phyloP scores from a whole-genome alignment of 2,329 filamentous ascomycete species.

The Aspergillus ruber region DNA sequence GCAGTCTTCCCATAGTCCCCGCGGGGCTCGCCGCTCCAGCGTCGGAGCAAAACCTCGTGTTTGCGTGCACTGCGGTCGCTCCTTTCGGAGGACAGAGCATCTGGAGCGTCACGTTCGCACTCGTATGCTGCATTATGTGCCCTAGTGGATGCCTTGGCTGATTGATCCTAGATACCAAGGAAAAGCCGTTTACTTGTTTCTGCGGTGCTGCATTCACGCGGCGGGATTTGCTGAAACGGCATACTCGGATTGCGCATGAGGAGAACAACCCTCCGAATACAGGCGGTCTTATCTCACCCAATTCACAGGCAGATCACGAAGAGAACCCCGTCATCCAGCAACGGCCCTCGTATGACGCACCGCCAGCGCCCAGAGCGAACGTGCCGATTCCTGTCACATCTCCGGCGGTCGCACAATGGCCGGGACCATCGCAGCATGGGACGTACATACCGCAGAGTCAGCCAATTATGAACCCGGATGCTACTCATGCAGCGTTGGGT shows the following conservation, averaged over 20 bases:
- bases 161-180: constrained; percentile 25
- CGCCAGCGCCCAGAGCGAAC: constrained; percentile 12
- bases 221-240: constrained; percentile 29
- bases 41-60: constrained; percentile 24
- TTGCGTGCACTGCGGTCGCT: constrained; percentile 28
- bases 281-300: constrained; percentile 21
- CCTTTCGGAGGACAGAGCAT: constrained; percentile 29
- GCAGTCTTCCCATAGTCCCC: constrained; percentile 21
- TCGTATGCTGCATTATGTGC: constrained; percentile 15
- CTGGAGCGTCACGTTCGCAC: constrained; percentile 32
- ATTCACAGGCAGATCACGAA: constrained; percentile 19
- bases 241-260: constrained; percentile 28
- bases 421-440: constrained; percentile 15
- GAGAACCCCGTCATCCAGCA: constrained; percentile 6
- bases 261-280: constrained; percentile 5
- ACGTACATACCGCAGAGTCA: constrained; percentile 21
- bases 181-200: constrained; percentile 31
- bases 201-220: constrained; percentile 31
- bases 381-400: constrained; percentile 17
- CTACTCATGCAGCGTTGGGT: constrained; percentile 8
- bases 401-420: constrained; percentile 19
- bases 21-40: constrained; percentile 18
- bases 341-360: constrained; percentile 12
- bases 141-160: constrained; percentile 4
- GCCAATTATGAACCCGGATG: constrained; percentile 13